Evolutionary conservation across 176 grass and related monocot species (phyloP).

Genomic region (Tillandsia fasciculata): DNA sequence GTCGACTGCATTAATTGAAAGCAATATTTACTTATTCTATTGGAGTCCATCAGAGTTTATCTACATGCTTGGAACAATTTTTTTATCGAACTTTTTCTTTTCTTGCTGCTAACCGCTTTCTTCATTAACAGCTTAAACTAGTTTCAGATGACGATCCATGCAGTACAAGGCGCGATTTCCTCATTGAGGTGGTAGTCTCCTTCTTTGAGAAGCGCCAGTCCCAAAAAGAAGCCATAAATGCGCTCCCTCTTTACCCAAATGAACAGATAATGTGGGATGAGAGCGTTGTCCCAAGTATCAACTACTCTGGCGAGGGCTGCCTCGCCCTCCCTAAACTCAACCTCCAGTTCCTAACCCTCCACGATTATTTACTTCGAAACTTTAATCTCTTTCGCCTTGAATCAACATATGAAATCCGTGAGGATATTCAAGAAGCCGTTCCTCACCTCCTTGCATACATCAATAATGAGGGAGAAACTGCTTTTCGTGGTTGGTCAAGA

Average conservation of each 20-base stretch:
- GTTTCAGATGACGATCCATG: conserved; percentile 74
- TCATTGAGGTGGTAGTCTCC: conserved; percentile 81
- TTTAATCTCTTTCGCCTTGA: conserved; percentile 98
- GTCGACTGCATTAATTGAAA: too few species aligned
- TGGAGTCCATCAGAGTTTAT: background rate
- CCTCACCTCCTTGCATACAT: conserved; percentile 94
- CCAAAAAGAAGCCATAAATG: conserved; percentile 96
- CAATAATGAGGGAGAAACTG: conserved; percentile 90
- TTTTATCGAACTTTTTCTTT: background rate
- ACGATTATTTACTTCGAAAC: conserved; percentile 96
- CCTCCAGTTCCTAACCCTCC: conserved; percentile 92
- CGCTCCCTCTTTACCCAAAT: conserved; percentile 92
- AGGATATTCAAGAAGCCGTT: conserved; percentile 95
- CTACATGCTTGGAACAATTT: background rate
- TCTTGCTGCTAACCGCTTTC: conserved; percentile 28
- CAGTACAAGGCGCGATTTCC: conserved; percentile 73
- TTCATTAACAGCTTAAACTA: conserved; percentile 77
- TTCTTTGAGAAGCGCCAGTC: conserved; percentile 94
- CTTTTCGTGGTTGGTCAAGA: conserved; percentile 96
- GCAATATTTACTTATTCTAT: too few species aligned
- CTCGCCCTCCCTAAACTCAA: conserved; percentile 97
- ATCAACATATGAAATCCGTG: conserved; percentile 98
- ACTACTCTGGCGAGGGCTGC: conserved; percentile 99
- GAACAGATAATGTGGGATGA: conserved; percentile 99
- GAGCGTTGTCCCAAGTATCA: conserved; percentile 96